phyloP scores from a whole-genome alignment of 495 filamentous ascomycete genomes.

The Penicillium turbatum region DNA sequence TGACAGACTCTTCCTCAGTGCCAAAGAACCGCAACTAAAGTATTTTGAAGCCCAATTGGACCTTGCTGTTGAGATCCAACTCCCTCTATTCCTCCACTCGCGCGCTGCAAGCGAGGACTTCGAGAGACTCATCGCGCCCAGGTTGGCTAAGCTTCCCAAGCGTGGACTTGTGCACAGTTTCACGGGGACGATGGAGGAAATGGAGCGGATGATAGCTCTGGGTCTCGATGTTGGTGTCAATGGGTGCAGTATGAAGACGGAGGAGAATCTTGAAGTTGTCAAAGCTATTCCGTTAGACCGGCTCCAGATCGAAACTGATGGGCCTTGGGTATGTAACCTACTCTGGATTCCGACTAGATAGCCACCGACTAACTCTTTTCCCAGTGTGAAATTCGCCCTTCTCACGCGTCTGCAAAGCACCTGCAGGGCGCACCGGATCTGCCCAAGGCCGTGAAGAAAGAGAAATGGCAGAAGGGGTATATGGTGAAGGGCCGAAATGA shows the following conservation, averaged over 20 bases:
- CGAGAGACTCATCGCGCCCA: conserved; percentile 54
- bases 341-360: background rate
- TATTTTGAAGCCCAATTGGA: conserved; percentile 80
- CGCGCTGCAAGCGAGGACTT: conserved; percentile 81
- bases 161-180: conserved; percentile 87
- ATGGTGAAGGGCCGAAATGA: conserved; percentile 95
- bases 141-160: conserved; percentile 55
- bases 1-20: conserved; percentile 76
- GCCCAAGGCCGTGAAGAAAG: conserved; percentile 77
- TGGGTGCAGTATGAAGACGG: conserved; percentile 89
- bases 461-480: conserved; percentile 76
- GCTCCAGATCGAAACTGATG: conserved; percentile 90
- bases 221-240: conserved; percentile 85
- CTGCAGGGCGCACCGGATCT: conserved; percentile 41
- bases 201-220: conserved; percentile 66
- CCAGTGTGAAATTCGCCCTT: conserved; percentile 53
- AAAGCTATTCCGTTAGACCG: conserved; percentile 65
- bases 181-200: conserved; percentile 79
- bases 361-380: conserved; percentile 9
- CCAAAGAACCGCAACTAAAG: conserved; percentile 71
- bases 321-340: conserved; percentile 63
- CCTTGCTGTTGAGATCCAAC: conserved; percentile 69
- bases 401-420: conserved; percentile 50
- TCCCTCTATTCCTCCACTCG: conserved; percentile 88
- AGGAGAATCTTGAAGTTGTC: conserved; percentile 80